A percentile compares a stretch with the other conserved stretches of the same genome.
These are phyloP conservation scores for Pilasporangium apinafurcum DNA, from an alignment of 352 stramenopile species.

Conservation along the genomic window DNA sequence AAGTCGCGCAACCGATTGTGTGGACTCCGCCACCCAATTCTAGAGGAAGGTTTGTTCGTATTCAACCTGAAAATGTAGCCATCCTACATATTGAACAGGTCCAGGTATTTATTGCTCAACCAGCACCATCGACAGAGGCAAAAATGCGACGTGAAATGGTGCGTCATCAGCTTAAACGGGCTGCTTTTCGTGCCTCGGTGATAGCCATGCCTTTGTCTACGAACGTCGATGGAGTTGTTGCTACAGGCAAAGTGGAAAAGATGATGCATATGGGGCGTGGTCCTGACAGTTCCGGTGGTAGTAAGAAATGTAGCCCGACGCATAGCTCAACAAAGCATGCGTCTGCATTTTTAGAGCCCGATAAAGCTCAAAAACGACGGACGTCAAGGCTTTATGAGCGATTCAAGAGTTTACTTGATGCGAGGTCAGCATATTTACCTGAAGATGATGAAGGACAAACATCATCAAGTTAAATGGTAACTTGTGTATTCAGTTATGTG, in stretches of 20 bases:
- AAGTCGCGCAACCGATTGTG: conserved; percentile 19
- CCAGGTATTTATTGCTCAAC: conserved; percentile 38
- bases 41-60: conserved; percentile 51
- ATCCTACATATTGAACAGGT: conserved; percentile 59
- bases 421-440: conserved; percentile 27
- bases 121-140: conserved; percentile 11
- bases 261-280: not conserved
- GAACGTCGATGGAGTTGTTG: not conserved
- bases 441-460: conserved; percentile 6
- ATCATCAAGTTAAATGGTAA: not conserved
- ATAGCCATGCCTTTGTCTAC: conserved; percentile 13
- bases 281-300: not conserved
- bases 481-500: no score
- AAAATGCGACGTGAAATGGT: conserved; percentile 10
- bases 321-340: no score
- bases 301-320: not conserved
- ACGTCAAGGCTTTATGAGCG: conserved; percentile 57
- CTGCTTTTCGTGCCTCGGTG: conserved; percentile 51
- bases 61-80: conserved; percentile 35
- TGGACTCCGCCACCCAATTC: conserved; percentile 43
- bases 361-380: conserved; percentile 43
- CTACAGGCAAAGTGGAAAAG: not conserved
- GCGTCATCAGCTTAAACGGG: conserved; percentile 34
- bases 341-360: conserved; percentile 28
- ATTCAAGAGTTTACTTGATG: conserved; percentile 55